phyloP scores from a whole-genome alignment of 2,329 filamentous ascomycete genomes.

The Ophiostoma piceae region DNA sequence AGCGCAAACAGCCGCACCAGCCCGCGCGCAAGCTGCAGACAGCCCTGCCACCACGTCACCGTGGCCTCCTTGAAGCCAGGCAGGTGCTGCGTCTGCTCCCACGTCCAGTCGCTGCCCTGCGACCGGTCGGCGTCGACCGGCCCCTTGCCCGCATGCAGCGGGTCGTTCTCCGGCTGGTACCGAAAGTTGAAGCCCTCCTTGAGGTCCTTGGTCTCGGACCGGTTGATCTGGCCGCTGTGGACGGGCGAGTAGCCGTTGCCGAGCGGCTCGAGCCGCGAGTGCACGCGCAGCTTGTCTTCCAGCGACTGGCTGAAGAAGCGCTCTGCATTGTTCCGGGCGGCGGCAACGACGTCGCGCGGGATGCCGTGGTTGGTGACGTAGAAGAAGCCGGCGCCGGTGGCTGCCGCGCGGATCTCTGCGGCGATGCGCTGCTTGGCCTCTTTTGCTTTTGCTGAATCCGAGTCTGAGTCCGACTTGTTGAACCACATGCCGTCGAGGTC shows the following conservation, averaged over 20 bases:
- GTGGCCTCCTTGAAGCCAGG: slow-evolving; percentile 28
- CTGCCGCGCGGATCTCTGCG: slow-evolving; percentile 34
- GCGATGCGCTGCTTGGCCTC: slow-evolving; percentile 34
- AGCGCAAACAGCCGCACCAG: slow-evolving; percentile 29
- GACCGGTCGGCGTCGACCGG: not conserved
- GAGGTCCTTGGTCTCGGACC: slow-evolving; percentile 27
- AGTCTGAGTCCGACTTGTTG: slow-evolving; percentile 18
- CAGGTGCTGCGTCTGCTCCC: slow-evolving; percentile 29
- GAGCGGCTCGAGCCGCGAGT: slow-evolving; percentile 20
- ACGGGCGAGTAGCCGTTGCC: slow-evolving; percentile 28
- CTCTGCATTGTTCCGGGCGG: slow-evolving; percentile 21
- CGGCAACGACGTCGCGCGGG: slow-evolving; percentile 22
- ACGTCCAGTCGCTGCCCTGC: slow-evolving; percentile 29
- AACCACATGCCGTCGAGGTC: slow-evolving; percentile 43
- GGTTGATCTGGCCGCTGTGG: slow-evolving; percentile 27
- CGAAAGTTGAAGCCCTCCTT: slow-evolving; percentile 31
- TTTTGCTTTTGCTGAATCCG: slow-evolving; percentile 21
- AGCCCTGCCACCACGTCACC: slow-evolving; percentile 29
- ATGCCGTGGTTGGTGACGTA: slow-evolving; percentile 31
- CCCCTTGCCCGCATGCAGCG: slow-evolving; percentile 20
- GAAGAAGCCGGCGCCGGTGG: slow-evolving; percentile 29
- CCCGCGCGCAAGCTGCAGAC: slow-evolving; percentile 27
- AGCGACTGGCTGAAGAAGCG: slow-evolving; percentile 28
- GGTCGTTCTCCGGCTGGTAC: slow-evolving; percentile 29
- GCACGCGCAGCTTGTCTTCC: slow-evolving; percentile 28